Evolutionary conservation across 2,329 filamentous ascomycete species (phyloP).

Genomic region (Neurospora sp.): DNA sequence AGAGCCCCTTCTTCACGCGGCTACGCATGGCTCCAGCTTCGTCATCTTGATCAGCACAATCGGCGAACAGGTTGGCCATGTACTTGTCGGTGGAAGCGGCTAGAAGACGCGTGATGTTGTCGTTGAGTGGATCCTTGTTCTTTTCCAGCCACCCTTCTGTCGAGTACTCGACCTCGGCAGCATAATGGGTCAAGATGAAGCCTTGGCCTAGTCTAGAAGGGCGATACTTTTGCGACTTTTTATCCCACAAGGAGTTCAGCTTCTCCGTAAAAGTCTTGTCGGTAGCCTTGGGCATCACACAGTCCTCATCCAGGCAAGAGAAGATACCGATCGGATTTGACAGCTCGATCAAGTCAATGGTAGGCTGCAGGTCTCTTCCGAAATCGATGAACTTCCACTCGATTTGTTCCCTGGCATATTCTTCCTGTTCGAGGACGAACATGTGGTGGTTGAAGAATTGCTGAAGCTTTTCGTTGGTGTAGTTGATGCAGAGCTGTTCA

Average conservation of each 20-base stretch:
- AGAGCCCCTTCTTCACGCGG: constrained; percentile 92
- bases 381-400: constrained; percentile 99
- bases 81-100: constrained; percentile 76
- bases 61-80: constrained; percentile 73
- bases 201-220: constrained; percentile 80
- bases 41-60: constrained; percentile 78
- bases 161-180: constrained; percentile 93
- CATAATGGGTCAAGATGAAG: constrained; percentile 94
- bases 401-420: constrained; percentile 94
- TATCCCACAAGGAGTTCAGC: constrained; percentile 92
- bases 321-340: constrained; percentile 98
- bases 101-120: constrained; percentile 86
- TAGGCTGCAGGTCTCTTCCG: constrained; percentile 90
- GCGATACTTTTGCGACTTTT: constrained; percentile 88
- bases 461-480: constrained; percentile 97
- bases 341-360: constrained; percentile 92
- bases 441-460: constrained; percentile 99
- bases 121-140: constrained; percentile 97
- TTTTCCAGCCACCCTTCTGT: constrained; percentile 95
- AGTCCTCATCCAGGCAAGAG: constrained; percentile 94
- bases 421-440: constrained; percentile 97
- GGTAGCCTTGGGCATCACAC: constrained; percentile 97
- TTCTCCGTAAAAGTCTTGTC: constrained; percentile 97
- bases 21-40: constrained; percentile 58
- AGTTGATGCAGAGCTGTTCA: constrained; percentile 98